These are phyloP conservation scores for Blastobotrys serpentis DNA, from an alignment of 1,139 yeast genomes.

Conservation along the genomic window DNA sequence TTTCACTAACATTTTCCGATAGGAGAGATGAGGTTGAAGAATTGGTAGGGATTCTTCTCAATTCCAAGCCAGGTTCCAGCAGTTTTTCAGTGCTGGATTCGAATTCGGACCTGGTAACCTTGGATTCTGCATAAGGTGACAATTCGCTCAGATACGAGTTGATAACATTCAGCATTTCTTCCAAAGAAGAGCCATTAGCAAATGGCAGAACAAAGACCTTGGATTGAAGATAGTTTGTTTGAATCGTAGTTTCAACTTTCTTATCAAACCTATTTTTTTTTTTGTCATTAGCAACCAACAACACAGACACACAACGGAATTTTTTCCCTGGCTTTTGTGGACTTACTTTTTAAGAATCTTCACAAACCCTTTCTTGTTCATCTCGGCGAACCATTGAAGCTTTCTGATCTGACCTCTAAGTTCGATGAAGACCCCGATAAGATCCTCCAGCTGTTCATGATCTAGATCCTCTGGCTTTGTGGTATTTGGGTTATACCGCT, in stretches of 20 bases:
- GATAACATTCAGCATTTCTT: slow-evolving; percentile 53
- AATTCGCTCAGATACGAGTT: slow-evolving; percentile 54
- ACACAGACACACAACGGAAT: no score
- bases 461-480: slow-evolving; percentile 37
- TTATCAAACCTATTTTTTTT: slow-evolving; percentile 80
- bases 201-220: slow-evolving; percentile 76
- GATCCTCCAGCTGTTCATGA: slow-evolving; percentile 75
- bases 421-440: slow-evolving; percentile 72
- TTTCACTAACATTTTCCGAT: slow-evolving; percentile 18
- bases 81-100: slow-evolving; percentile 17
- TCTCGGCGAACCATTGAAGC: slow-evolving; percentile 86
- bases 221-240: slow-evolving; percentile 63
- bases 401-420: slow-evolving; percentile 76
- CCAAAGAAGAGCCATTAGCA: slow-evolving; percentile 60
- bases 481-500: slow-evolving; percentile 31
- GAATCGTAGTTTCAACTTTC: slow-evolving; percentile 69
- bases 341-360: slow-evolving; percentile 74
- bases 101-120: slow-evolving; percentile 11
- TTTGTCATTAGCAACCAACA: no score
- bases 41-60: slow-evolving; percentile 19
- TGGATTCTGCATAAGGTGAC: slow-evolving; percentile 38
- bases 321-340: no score
- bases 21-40: slow-evolving; percentile 20
- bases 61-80: slow-evolving; percentile 17
- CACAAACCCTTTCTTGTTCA: slow-evolving; percentile 84